Conservation (phyloP, 1,284 basidiomycete species). For the Irpex sp. region DNA sequence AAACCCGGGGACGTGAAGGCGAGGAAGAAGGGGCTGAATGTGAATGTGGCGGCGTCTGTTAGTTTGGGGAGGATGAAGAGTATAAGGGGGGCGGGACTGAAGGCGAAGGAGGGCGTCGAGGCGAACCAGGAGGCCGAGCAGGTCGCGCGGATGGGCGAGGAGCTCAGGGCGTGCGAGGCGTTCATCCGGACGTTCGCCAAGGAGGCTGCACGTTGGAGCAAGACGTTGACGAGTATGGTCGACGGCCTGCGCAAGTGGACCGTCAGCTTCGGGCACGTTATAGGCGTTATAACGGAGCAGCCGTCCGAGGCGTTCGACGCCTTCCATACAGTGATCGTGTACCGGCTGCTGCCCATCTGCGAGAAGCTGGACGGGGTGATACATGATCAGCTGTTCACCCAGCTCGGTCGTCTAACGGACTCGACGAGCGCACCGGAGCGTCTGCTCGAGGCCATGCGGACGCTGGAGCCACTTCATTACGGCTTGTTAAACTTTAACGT, state of each 20-base stretch:
- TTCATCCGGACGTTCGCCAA: slow-evolving; percentile 58
- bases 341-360: slow-evolving; percentile 47
- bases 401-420: slow-evolving; percentile 48
- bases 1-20: slow-evolving; percentile 17
- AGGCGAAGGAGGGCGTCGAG: slow-evolving; percentile 30
- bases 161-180: slow-evolving; percentile 38
- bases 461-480: slow-evolving; percentile 62
- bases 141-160: slow-evolving; percentile 49
- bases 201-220: slow-evolving; percentile 55
- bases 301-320: slow-evolving; percentile 67
- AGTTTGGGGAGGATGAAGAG: slow-evolving; percentile 57
- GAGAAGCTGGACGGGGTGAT: slow-evolving; percentile 46
- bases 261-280: slow-evolving; percentile 55
- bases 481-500: slow-evolving; percentile 58
- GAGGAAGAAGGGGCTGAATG: slow-evolving; percentile 40
- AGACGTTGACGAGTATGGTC: slow-evolving; percentile 40
- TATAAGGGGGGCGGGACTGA: slow-evolving; percentile 26
- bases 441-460: slow-evolving; percentile 62
- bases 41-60: slow-evolving; percentile 50
- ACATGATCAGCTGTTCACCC: slow-evolving; percentile 46
- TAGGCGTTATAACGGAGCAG: slow-evolving; percentile 48
- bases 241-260: slow-evolving; percentile 54
- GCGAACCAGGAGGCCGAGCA: slow-evolving; percentile 46
- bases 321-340: slow-evolving; percentile 53
- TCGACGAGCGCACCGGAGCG: slow-evolving; percentile 57